A percentile compares a stretch with the other conserved stretches of the same genome.
phyloP scores from a whole-genome alignment of 176 grass and related monocot species.

The Aegilops sharonensis region DNA sequence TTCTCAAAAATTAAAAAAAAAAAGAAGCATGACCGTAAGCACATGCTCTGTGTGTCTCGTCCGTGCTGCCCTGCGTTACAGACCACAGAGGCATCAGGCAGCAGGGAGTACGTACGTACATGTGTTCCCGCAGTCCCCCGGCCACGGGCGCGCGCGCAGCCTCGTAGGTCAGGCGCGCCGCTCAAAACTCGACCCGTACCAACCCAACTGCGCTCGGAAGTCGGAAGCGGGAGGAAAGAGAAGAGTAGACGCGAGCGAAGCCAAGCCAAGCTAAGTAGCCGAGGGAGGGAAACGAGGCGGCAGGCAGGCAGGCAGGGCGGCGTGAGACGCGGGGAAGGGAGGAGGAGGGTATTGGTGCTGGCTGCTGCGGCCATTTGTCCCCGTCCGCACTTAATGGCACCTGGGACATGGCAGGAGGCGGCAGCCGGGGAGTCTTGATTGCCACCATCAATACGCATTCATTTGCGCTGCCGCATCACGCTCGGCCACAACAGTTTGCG shows the following conservation, averaged over 20 bases:
- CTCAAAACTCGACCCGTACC: not conserved
- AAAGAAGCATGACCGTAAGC: too few relatives aligned
- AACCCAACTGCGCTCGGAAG: not conserved
- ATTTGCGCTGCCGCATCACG: not conserved
- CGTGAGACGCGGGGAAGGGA: not conserved
- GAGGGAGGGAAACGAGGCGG: not conserved
- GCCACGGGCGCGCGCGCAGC: not conserved
- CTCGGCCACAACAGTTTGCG: not conserved
- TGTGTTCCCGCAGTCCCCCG: not conserved
- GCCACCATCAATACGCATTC: conserved; percentile 43
- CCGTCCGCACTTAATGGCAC: not conserved
- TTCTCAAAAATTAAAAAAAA: too few relatives aligned
- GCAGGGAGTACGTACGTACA: not conserved
- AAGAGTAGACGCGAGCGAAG: not conserved
- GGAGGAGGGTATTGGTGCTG: not conserved
- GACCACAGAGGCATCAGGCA: too few relatives aligned
- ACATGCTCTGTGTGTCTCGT: too few relatives aligned
- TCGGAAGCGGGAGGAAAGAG: not conserved
- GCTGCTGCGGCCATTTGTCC: not conserved
- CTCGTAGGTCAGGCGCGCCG: not conserved
- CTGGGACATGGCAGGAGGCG: not conserved
- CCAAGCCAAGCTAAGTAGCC: not conserved
- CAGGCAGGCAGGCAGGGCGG: not conserved
- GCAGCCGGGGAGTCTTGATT: conserved; percentile 25
- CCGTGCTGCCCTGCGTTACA: too few relatives aligned